Conservation (phyloP, 139 green algal species). For the Micractinium conductrix region DNA sequence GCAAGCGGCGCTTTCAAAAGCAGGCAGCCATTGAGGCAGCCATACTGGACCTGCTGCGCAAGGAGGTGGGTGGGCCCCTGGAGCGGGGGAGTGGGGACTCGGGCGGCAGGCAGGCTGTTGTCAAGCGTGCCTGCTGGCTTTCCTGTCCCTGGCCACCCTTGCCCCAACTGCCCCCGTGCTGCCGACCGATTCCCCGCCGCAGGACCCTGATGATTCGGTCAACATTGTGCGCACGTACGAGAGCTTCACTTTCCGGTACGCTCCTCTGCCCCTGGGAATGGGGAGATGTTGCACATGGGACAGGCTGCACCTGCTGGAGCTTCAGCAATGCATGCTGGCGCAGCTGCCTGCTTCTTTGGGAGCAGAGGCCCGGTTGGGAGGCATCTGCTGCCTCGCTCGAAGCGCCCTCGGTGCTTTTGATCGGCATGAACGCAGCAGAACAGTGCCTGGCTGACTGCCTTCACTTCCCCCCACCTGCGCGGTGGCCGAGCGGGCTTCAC, state of each 20-base stretch:
- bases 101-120: background rate
- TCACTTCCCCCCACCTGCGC: too few relatives aligned
- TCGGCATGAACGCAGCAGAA: too few relatives aligned
- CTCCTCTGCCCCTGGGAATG: too few relatives aligned
- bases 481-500: too few relatives aligned
- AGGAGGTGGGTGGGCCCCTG: background rate
- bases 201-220: slow-evolving; percentile 23
- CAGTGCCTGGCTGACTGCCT: too few relatives aligned
- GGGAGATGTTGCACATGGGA: background rate
- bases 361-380: too few relatives aligned
- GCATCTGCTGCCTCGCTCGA: too few relatives aligned
- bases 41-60: slow-evolving; percentile 89
- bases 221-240: slow-evolving; percentile 92
- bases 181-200: background rate
- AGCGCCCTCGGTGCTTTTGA: too few relatives aligned
- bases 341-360: too few relatives aligned
- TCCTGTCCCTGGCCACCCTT: background rate
- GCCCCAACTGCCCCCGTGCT: background rate
- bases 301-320: too few relatives aligned
- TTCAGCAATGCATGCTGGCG: too few relatives aligned
- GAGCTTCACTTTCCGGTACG: slow-evolving; percentile 81
- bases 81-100: background rate
- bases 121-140: background rate
- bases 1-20: slow-evolving; percentile 90
- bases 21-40: slow-evolving; percentile 86